Base-by-base conservation (phyloP, 2,329 filamentous ascomycete genomes). In the Aspergillus fumigatus region DNA sequence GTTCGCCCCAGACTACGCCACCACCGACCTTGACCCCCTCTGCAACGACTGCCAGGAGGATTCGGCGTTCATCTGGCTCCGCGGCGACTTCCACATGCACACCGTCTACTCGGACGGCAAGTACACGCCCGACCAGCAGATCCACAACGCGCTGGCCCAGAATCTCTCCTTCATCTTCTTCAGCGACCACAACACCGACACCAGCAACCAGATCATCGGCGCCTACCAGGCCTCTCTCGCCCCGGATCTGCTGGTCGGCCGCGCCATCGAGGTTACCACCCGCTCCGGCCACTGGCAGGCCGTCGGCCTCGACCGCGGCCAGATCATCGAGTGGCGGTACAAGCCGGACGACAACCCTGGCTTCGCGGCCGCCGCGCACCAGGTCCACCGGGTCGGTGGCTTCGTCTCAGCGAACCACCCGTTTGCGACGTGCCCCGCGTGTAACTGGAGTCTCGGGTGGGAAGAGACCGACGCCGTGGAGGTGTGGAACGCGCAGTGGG, bases 221-320 rank as follows among this genome's bases (percentile, higher is more conserved):
- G n/a, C 48, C 23, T 57, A 53, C 51, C 58, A 57, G 38, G 57
- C 59, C 14, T 32, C 14, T 7, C 14, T 61, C 14, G 63, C 62
- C 17, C 60, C 61, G 7, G 50, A 60, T 29, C 52, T 66, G 5
- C 57, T 66, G 17, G 52, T 66, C 48, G 57, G 63, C 26, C 58
- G 64, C 23, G 64, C 59, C 9, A 66, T 66, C 48, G 64, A 66
- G 47, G 64, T 66, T 7, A 66, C 64, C 8, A 66, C 64, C 6
- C 58, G 63, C 8, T 50, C 56, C 26, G 63, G 63, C 17, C 62
- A 65, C 45, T 65, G 63, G 63, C 61, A 65, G 47, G 63, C 63
- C 14, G 55, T 63, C n/a, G 63, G 63, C 2, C 57, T 65, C n/a
- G 58, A 63, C 48, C 55, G 52, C 10, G 54, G 53, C 6, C 61